These are phyloP conservation scores for Saccharomyces jurei DNA, from an alignment of 805 yeast genomes.

Conservation along the genomic window DNA sequence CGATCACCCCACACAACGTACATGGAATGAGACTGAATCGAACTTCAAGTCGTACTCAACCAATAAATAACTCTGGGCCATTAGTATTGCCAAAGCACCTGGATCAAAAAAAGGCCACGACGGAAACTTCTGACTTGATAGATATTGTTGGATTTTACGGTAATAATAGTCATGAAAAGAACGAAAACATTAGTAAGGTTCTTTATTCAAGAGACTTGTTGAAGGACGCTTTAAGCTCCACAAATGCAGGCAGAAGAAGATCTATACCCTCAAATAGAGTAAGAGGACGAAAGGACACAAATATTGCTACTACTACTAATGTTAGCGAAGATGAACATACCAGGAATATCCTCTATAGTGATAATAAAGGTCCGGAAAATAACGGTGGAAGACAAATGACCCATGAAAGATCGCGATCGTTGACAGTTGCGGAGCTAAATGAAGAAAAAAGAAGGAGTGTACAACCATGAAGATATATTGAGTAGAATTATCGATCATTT, in stretches of 20 bases:
- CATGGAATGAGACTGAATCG: not conserved
- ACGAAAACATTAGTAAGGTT: not conserved
- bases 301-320: not conserved
- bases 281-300: not conserved
- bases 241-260: constrained; percentile 7
- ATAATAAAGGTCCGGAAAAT: not conserved
- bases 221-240: constrained; percentile 6
- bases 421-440: not conserved
- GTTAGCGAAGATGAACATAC: not conserved
- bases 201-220: constrained; percentile 5
- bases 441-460: not conserved
- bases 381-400: not conserved
- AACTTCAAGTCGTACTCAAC: not conserved
- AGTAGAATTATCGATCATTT: not conserved
- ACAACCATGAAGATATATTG: not conserved
- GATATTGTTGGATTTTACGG: not conserved
- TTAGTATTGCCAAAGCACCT: not conserved
- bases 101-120: not conserved
- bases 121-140: not conserved
- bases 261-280: constrained; percentile 1
- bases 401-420: not conserved
- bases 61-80: not conserved
- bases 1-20: not conserved
- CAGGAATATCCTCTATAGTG: not conserved
- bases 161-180: not conserved